Evolutionary conservation across 164 flowering plant genomes (phyloP), one percentile per base, ranked within the genome.

Genomic region (Aristolochia californica): DNA sequence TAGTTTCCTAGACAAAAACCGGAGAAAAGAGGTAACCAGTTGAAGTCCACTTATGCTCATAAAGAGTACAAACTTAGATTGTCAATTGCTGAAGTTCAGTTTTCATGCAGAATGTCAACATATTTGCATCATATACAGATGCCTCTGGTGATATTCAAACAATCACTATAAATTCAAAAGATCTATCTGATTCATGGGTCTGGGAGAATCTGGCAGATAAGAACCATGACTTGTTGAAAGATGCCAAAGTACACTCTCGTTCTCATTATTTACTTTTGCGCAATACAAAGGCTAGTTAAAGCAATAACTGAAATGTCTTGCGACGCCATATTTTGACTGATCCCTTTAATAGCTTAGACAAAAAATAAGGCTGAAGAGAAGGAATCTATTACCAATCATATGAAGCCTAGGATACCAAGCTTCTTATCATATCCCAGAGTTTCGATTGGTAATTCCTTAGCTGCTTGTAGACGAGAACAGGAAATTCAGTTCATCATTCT

Each of bases 101-200:
- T 30, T 60, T 48, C 13, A 20, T 71, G 70, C 82, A 90, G 97
- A 84, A 81, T 66, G 59, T 87, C 63, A 80, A 82, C 70, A 77
- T 90, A 60, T 61, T 77, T 66, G 84, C 78, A 50, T 73, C 91
- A 60, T 85, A 83, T 65, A 83, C 73, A 53, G 87, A 90, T 66
- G 59, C 76, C 54, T 80, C 81, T 74, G 97, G 97, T 28, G 66
- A 68, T 45, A 45, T 87, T 62, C 77, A 67, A 62, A 65, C 72
- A 38, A 65, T 70, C 57, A 74, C 69, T 43, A 78, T 87, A 63
- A 85, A 75, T 64, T 66, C 73, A 15, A 72, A 69, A 56, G 72
- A 66, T 30, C 58, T 72, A 54, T 72, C 76, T 50, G 57, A 62
- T 56, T 69, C 76, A n/a, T 72, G 76, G 76, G 73, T 82, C 18